Percentiles rank a stretch among this genome's conserved stretches.
Conservation (phyloP, 148 eudicot species). For the Suaeda aralocaspica region DNA sequence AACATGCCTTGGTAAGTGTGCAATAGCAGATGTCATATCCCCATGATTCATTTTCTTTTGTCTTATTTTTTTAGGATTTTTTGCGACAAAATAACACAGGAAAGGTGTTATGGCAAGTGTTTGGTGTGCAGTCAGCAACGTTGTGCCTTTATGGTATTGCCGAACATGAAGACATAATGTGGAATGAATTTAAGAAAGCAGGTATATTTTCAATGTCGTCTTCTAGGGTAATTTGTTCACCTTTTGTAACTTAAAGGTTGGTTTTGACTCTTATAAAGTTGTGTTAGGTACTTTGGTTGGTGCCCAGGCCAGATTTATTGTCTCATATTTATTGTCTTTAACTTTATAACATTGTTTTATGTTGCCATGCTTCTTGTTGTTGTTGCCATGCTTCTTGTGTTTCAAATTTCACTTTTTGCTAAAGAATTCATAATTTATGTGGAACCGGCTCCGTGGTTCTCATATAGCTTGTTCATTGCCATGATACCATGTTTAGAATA, state of each 20-base stretch:
- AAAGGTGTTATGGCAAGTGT: conserved; percentile 93
- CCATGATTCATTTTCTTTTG: neutral
- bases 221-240: neutral
- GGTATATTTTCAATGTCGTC: conserved; percentile 27
- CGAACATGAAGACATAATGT: conserved; percentile 94
- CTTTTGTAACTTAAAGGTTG: neutral
- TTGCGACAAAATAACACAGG: conserved; percentile 96
- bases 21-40: neutral
- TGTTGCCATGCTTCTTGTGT: neutral
- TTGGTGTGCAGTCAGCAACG: conserved; percentile 82
- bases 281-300: neutral
- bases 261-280: neutral
- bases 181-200: conserved; percentile 69
- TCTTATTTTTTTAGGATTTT: conserved; percentile 57
- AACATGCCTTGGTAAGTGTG: neutral
- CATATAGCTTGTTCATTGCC: neutral
- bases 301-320: neutral
- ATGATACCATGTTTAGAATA: neutral
- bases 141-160: conserved; percentile 80
- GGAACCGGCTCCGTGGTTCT: neutral
- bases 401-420: neutral
- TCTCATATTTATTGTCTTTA: neutral
- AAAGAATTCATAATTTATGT: neutral
- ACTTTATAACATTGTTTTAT: no score
- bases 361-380: neutral